phyloP scores from a whole-genome alignment of 2,329 filamentous ascomycete species.

The Trichoderma pleuroti region DNA sequence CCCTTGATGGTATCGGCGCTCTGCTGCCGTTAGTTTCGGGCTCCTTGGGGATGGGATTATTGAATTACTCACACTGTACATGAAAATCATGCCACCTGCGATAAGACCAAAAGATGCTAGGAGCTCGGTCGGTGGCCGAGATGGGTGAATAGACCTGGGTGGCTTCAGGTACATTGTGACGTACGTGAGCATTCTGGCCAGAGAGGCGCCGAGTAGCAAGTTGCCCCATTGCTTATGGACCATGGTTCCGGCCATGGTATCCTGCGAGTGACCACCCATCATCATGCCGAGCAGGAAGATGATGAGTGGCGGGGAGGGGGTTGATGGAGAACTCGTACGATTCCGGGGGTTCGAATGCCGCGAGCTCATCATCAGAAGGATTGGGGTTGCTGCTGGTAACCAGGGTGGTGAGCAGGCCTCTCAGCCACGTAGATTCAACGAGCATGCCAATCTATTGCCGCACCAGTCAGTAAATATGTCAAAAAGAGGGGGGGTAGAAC shows the following conservation, averaged over 20 bases:
- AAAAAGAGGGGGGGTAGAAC: too few species aligned
- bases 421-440: conserved; percentile 69
- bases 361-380: conserved; percentile 43
- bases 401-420: conserved; percentile 61
- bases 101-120: conserved; percentile 82
- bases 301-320: conserved; percentile 79
- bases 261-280: conserved; percentile 91
- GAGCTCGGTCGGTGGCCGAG: conserved; percentile 86
- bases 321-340: conserved; percentile 77
- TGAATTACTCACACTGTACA: conserved; percentile 68
- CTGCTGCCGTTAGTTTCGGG: conserved; percentile 37
- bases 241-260: conserved; percentile 81
- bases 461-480: neutral
- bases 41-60: neutral
- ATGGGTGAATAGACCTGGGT: conserved; percentile 74
- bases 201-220: conserved; percentile 74
- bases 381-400: conserved; percentile 37
- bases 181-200: conserved; percentile 77
- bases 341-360: conserved; percentile 54
- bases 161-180: conserved; percentile 74
- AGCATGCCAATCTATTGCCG: conserved; percentile 68
- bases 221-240: conserved; percentile 92
- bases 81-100: conserved; percentile 84
- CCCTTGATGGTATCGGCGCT: conserved; percentile 70
- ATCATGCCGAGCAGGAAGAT: conserved; percentile 86